Evolutionary conservation across 164 flowering plant species (phyloP).

Genomic region (Taxillus chinensis): DNA sequence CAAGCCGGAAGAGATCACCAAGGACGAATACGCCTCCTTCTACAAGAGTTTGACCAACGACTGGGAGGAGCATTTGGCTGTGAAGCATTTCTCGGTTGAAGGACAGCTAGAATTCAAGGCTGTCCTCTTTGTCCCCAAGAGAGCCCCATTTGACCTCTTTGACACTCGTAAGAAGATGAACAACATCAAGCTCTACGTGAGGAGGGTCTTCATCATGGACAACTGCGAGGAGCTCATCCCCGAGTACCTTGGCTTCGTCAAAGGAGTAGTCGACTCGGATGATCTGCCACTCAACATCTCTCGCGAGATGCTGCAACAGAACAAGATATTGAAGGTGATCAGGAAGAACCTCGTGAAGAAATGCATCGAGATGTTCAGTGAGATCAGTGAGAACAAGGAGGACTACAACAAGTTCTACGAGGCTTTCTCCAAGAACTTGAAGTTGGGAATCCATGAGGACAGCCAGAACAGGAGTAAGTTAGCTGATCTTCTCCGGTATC

Average conservation of each 20-base stretch:
- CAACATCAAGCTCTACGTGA: constrained; percentile 71
- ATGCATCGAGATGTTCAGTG: constrained; percentile 68
- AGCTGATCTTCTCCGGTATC: constrained; percentile 54
- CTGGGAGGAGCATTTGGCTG: constrained; percentile 68
- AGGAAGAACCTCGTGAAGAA: constrained; percentile 72
- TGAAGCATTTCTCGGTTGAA: constrained; percentile 69
- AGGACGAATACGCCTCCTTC: constrained; percentile 66
- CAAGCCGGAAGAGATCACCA: constrained; percentile 64
- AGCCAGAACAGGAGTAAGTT: constrained; percentile 59
- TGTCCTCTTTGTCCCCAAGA: constrained; percentile 53
- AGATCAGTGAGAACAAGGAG: constrained; percentile 64
- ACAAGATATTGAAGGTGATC: constrained; percentile 69
- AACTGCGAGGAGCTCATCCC: constrained; percentile 72
- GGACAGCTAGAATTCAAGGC: constrained; percentile 76
- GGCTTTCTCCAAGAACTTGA: constrained; percentile 62
- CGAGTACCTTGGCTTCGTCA: constrained; percentile 61
- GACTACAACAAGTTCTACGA: constrained; percentile 65
- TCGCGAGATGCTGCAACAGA: constrained; percentile 70
- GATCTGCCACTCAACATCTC: constrained; percentile 75
- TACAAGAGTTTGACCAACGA: constrained; percentile 72
- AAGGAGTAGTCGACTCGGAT: constrained; percentile 69
- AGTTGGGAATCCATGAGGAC: constrained; percentile 66
- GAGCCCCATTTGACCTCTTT: constrained; percentile 65
- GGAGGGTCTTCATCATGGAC: constrained; percentile 73
- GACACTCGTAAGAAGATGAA: constrained; percentile 66